Conservation (phyloP, 257 asterid genomes). For the Ilex aquifolium region DNA sequence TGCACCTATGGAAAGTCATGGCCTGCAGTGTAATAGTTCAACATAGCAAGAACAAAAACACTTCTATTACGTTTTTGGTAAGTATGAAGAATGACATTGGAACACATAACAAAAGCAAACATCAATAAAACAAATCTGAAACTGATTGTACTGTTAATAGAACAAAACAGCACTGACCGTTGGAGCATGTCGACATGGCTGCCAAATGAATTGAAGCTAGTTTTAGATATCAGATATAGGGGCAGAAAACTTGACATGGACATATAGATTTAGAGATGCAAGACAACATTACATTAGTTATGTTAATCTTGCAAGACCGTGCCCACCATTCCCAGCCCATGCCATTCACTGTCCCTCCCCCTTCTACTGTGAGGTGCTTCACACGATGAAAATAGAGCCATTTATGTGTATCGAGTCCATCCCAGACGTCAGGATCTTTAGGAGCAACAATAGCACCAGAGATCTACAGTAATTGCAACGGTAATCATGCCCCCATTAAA, state of each 20-base stretch:
- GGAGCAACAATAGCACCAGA: conserved; percentile 67
- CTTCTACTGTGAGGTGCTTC: conserved; percentile 58
- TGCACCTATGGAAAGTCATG: conserved; percentile 68
- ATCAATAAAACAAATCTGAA: too few species aligned
- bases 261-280: background rate
- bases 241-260: background rate
- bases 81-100: background rate
- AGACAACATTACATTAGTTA: conserved; percentile 45
- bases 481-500: background rate
- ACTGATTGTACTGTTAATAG: background rate
- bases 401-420: conserved; percentile 42
- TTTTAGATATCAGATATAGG: conserved; percentile 7
- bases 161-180: conserved; percentile 49
- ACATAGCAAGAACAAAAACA: background rate
- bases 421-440: conserved; percentile 58
- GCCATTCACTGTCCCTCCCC: conserved; percentile 69
- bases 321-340: conserved; percentile 84
- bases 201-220: conserved; percentile 29
- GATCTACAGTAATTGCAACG: conserved; percentile 34
- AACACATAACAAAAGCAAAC: background rate
- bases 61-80: background rate
- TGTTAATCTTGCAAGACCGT: conserved; percentile 72
- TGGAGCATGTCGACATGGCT: conserved; percentile 87
- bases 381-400: conserved; percentile 80
- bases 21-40: conserved; percentile 43